Evolutionary conservation across 192 early-diverging fungal genomes (phyloP).

Genomic region (Spinellus fusiger): DNA sequence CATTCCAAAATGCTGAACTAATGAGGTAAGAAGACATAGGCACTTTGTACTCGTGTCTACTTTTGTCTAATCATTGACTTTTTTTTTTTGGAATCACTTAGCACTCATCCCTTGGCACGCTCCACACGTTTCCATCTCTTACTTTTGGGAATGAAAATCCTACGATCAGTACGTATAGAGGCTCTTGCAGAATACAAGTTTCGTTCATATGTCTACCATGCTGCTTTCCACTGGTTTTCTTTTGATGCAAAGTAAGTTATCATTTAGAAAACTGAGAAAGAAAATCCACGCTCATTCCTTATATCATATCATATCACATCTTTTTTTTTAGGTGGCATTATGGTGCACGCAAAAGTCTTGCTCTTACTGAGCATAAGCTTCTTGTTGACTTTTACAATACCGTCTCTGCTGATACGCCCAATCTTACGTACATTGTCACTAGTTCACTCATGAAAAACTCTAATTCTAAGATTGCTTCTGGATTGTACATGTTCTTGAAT

Average conservation of each 20-base stretch:
- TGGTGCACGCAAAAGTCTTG: constrained; percentile 61
- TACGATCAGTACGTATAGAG: constrained; percentile 60
- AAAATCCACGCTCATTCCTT: neutral
- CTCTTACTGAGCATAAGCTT: constrained; percentile 56
- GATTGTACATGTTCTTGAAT: constrained; percentile 26
- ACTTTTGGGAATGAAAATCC: constrained; percentile 67
- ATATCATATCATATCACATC: neutral
- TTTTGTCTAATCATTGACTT: neutral
- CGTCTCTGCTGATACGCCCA: constrained; percentile 55
- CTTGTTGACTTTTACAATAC: constrained; percentile 59
- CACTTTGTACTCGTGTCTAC: neutral
- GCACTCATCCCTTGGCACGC: constrained; percentile 67
- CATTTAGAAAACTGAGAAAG: neutral
- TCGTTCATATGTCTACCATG: constrained; percentile 55
- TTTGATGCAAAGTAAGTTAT: constrained; percentile 50
- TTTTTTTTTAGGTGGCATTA: constrained; percentile 57
- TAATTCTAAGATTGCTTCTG: constrained; percentile 21
- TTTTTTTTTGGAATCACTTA: neutral
- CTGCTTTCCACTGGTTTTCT: constrained; percentile 83
- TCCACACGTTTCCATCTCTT: constrained; percentile 78
- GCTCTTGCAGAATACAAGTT: constrained; percentile 60
- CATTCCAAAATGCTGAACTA: constrained; percentile 48
- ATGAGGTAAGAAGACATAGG: constrained; percentile 7
- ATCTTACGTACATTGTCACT: constrained; percentile 45
- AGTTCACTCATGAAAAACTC: constrained; percentile 30